phyloP scores from a whole-genome alignment of 495 filamentous ascomycete genomes.

The Sordaria brevicollis region DNA sequence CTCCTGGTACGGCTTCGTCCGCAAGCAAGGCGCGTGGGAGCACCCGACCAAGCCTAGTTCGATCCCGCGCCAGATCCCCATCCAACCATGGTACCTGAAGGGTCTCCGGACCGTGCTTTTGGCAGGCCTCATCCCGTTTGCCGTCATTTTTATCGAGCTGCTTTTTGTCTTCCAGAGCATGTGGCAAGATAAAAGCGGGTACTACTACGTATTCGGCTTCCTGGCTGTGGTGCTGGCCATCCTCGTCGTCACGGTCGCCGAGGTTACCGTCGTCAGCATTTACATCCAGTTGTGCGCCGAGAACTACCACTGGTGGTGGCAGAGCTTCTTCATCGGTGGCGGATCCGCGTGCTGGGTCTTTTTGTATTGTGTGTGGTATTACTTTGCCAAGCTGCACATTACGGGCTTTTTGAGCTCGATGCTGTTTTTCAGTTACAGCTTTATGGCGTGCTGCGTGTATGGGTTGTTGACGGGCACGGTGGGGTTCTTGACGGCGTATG shows the following conservation, averaged over 20 bases:
- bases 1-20: constrained; percentile 67
- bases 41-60: constrained; percentile 77
- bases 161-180: constrained; percentile 86
- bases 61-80: constrained; percentile 65
- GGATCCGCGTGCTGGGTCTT: constrained; percentile 80
- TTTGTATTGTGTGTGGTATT: constrained; percentile 80
- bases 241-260: constrained; percentile 67
- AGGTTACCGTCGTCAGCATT: constrained; percentile 83
- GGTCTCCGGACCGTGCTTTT: constrained; percentile 53
- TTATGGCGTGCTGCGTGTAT: constrained; percentile 74
- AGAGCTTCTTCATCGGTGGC: constrained; percentile 75
- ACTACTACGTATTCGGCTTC: constrained; percentile 94
- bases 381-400: constrained; percentile 71
- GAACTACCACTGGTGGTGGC: constrained; percentile 97
- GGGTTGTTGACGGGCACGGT: constrained; percentile 78
- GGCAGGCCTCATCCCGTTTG: constrained; percentile 80
- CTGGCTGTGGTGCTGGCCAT: constrained; percentile 66
- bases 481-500: constrained; percentile 79
- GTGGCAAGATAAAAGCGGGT: constrained; percentile 89
- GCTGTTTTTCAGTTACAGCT: constrained; percentile 78
- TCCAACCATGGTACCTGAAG: constrained; percentile 70
- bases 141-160: constrained; percentile 88
- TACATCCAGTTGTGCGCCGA: constrained; percentile 81
- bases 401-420: constrained; percentile 69
- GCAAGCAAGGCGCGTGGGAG: constrained; percentile 55